phyloP scores from a whole-genome alignment of 176 grass and related monocot species.

The Rhipidocladum racemiflorum region DNA sequence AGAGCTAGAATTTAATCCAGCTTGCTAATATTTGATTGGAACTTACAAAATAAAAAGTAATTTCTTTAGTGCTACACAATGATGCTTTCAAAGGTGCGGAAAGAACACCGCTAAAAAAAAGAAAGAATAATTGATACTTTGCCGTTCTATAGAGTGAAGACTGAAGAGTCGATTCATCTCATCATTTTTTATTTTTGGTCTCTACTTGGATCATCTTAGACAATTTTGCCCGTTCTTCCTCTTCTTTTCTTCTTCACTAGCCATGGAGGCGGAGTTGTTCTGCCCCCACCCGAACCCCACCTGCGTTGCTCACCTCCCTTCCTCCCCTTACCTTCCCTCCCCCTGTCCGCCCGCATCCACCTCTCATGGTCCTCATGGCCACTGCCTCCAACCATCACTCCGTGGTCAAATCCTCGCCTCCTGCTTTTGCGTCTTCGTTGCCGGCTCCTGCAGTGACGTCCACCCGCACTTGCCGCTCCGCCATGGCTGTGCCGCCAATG shows the following conservation, averaged over 20 bases:
- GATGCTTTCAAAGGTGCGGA: background rate
- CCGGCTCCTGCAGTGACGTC: background rate
- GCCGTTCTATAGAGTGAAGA: too few relatives aligned
- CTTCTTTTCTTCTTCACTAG: too few relatives aligned
- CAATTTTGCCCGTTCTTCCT: too few relatives aligned
- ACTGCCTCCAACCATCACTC: background rate
- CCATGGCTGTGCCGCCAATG: background rate
- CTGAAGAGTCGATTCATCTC: too few relatives aligned
- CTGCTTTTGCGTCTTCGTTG: background rate
- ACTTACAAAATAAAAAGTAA: background rate
- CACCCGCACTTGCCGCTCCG: background rate
- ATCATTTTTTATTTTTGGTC: too few relatives aligned
- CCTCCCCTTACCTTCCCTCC: background rate
- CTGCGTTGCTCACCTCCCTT: background rate
- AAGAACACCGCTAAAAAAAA: background rate
- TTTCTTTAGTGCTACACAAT: background rate
- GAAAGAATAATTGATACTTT: too few relatives aligned
- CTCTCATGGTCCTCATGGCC: conserved; percentile 41
- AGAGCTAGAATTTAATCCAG: background rate
- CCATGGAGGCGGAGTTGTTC: too few relatives aligned
- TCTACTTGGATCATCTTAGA: too few relatives aligned
- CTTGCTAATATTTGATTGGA: background rate
- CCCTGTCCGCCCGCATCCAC: background rate
- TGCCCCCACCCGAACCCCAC: too few relatives aligned
- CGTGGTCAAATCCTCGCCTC: background rate